Percentiles rank a stretch among this genome's conserved stretches.
These are phyloP conservation scores for Rhizopogon vulgaris DNA, from an alignment of 768 basidiomycete genomes.

Conservation along the genomic window DNA sequence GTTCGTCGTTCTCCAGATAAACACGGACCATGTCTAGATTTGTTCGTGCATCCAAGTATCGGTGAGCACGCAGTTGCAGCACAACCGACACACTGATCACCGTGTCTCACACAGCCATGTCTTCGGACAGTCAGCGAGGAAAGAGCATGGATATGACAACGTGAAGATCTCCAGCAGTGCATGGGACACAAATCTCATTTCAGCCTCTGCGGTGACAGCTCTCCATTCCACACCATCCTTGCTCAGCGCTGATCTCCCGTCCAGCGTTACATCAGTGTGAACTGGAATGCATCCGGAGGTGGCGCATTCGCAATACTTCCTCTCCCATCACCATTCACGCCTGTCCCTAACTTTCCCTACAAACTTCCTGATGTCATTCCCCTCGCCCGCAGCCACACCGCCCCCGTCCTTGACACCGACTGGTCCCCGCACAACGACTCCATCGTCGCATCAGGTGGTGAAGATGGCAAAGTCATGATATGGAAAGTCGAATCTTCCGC, in stretches of 20 bases:
- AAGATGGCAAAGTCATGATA: slow-evolving; percentile 90
- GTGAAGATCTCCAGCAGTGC: slow-evolving; percentile 84
- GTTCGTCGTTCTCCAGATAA: not conserved
- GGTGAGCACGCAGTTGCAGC: slow-evolving; percentile 37
- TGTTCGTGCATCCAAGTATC: slow-evolving; percentile 81
- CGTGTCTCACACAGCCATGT: slow-evolving; percentile 58
- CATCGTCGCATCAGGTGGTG: slow-evolving; percentile 85
- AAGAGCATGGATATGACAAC: slow-evolving; percentile 75
- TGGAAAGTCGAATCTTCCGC: slow-evolving; percentile 69
- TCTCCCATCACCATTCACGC: slow-evolving; percentile 63
- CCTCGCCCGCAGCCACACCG: slow-evolving; percentile 81
- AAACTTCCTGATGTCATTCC: slow-evolving; percentile 92
- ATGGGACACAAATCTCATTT: slow-evolving; percentile 93
- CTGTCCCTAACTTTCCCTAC: slow-evolving; percentile 48
- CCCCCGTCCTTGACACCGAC: slow-evolving; percentile 87
- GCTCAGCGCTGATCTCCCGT: slow-evolving; percentile 6
- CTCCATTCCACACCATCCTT: slow-evolving; percentile 1
- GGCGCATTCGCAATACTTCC: slow-evolving; percentile 95
- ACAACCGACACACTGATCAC: slow-evolving; percentile 3
- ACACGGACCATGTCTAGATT: slow-evolving; percentile 66
- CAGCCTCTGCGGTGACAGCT: slow-evolving; percentile 68
- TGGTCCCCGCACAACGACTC: slow-evolving; percentile 95
- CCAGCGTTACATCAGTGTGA: slow-evolving; percentile 82
- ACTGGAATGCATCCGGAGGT: slow-evolving; percentile 91
- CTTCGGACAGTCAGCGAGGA: slow-evolving; percentile 84